Base-by-base conservation (phyloP, 2,329 filamentous ascomycete species). In the Didymosphaeria variabile region DNA sequence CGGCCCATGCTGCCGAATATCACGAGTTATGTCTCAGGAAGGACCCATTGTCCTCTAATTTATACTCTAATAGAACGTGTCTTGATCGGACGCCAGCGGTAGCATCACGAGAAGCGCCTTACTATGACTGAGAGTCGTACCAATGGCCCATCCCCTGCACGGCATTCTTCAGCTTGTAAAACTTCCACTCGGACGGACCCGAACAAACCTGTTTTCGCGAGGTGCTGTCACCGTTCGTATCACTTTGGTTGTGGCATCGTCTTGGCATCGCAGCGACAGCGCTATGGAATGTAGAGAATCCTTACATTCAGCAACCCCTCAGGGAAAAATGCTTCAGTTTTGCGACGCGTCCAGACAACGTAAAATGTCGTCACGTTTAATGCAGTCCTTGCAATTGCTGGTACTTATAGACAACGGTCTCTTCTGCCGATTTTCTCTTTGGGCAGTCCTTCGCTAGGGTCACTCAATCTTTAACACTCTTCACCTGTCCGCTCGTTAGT, bases 281-380 rank as follows among this genome's bases (percentile, higher is more conserved):
- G 12, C 44, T 1, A 50, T 50, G 64, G 64, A 66, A 66, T 66
- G 64, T 44, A 26, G 32, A n/a, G 31, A 3, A 23, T 66, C 59
- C 59, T 66, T 60, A 56, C 61, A 36, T 63, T 52, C 34, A 55
- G 10, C 17, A 47, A 55, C 57, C 57, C 62, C 64, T 61, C 55
- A 62, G 29, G 49, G 44, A 64, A 59, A 59, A 55, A 62, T 66
- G 55, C 46, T 62, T 57, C 42, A 17, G 40, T 29, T 57, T n/a
- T 10, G 13, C 31, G 49, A 60, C 52, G 46, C 47, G 52, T 49
- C 36, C 38, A 17, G 15, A 44, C 40, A 38, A 32, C 5, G 32
- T 31, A 19, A 32, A n/a, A 15, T n/a, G 8, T n/a, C 52, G n/a
- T 44, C 38, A 44, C 38, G 1, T 8, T 17, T 13, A 21, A 46